A percentile compares a stretch with the other conserved stretches of the same genome.
These are phyloP conservation scores for Neurospora tetraspora DNA, from an alignment of 495 filamentous ascomycete species.

Conservation along the genomic window DNA sequence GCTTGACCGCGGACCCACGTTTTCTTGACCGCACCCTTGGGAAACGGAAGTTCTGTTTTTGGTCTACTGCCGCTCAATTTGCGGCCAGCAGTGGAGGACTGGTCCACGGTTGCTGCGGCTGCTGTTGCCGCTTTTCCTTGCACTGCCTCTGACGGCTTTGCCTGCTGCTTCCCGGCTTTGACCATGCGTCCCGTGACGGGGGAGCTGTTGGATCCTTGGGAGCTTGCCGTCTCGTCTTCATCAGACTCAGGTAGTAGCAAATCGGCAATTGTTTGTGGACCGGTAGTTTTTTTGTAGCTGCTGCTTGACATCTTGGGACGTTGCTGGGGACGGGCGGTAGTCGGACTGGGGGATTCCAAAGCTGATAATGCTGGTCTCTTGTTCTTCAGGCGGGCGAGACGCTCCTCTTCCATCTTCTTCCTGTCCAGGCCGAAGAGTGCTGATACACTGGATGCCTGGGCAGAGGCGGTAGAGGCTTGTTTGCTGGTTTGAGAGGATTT, in stretches of 20 bases:
- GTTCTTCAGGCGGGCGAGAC: conserved; percentile 49
- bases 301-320: conserved; percentile 12
- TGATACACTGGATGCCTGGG: neutral
- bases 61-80: neutral
- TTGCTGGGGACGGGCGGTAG: conserved; percentile 12
- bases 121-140: neutral
- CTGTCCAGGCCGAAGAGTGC: conserved; percentile 49
- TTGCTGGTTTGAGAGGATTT: neutral
- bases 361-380: conserved; percentile 42
- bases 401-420: conserved; percentile 78
- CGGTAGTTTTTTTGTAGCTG: neutral
- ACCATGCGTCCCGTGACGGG: neutral
- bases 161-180: neutral
- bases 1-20: conserved; percentile 57
- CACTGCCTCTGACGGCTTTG: neutral
- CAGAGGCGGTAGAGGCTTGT: neutral
- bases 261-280: neutral
- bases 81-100: neutral
- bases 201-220: neutral
- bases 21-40: conserved; percentile 66
- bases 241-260: neutral
- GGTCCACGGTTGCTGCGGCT: neutral
- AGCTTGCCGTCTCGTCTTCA: neutral
- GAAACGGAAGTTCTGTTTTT: conserved; percentile 43
- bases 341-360: neutral